These are phyloP conservation scores for Sclerotinia sclerotiorum DNA, from an alignment of 2,329 filamentous ascomycete species.

Conservation along the genomic window DNA sequence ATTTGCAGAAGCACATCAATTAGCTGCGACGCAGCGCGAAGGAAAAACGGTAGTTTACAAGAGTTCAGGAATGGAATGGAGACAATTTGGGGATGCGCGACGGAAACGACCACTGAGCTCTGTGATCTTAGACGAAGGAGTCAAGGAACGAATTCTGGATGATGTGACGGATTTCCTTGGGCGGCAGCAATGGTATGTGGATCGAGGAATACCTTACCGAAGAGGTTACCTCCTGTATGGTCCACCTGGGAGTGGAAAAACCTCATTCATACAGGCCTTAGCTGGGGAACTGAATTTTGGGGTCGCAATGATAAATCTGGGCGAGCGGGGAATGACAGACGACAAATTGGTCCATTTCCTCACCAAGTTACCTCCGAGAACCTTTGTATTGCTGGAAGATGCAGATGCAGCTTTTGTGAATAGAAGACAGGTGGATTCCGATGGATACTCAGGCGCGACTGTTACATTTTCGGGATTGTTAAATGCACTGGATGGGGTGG, in stretches of 20 bases:
- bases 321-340: slow-evolving; percentile 57
- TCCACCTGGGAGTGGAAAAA: slow-evolving; percentile 76
- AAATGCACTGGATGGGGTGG: slow-evolving; percentile 86
- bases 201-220: slow-evolving; percentile 72
- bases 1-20: slow-evolving; percentile 79
- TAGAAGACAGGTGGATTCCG: slow-evolving; percentile 58
- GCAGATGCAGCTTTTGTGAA: slow-evolving; percentile 51
- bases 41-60: slow-evolving; percentile 94
- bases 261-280: slow-evolving; percentile 91
- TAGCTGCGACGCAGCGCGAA: slow-evolving; percentile 78
- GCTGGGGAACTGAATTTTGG: slow-evolving; percentile 64
- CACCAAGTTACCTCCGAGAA: slow-evolving; percentile 51
- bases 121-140: slow-evolving; percentile 79
- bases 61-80: slow-evolving; percentile 81
- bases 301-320: slow-evolving; percentile 54
- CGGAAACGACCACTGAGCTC: slow-evolving; percentile 85
- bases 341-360: slow-evolving; percentile 53
- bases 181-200: slow-evolving; percentile 85
- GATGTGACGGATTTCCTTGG: slow-evolving; percentile 54
- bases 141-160: slow-evolving; percentile 54
- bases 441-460: slow-evolving; percentile 38
- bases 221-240: slow-evolving; percentile 79
- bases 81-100: slow-evolving; percentile 77
- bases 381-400: slow-evolving; percentile 57
- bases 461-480: slow-evolving; percentile 85